Base-by-base conservation (phyloP, 176 grass and related monocot species). In the Carex myosuroides region DNA sequence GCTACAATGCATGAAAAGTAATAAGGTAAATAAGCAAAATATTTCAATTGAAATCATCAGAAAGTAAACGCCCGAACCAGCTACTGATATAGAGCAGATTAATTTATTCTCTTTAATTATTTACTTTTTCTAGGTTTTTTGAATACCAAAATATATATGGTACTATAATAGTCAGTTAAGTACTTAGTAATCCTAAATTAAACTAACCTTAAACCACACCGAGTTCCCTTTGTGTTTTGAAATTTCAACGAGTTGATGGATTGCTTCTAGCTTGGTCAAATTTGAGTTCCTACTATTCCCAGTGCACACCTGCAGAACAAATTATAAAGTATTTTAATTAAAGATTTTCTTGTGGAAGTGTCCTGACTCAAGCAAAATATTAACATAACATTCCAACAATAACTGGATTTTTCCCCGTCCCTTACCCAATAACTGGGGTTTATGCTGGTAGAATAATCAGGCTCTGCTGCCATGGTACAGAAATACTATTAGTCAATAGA, bases 191-290 rank as follows among this genome's bases (percentile, higher is more conserved):
- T 32, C 72, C 72, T 55, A 48, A 48, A 30, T 50, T 76, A 81
- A 89, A 65, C 85, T 52, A 91, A 98, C 96, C 92, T 95, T 95
- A 60, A 66, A 85, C 85, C 67, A 84, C 10, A 44, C 63, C 16
- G 68, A 80, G 13, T 52, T 79, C 22, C 37, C 80, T 53, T 86
- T 90, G 17, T 13, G 77, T 22, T 84, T 54, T 46, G 55, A 84
- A 87, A 83, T 65, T 89, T 93, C 70, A 64, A 87, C 71, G 16
- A 88, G 65, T 72, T 87, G 68, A 82, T 67, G 83, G 57, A 84
- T 55, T 87, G 24, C 56, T 2, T 77, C 84, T 85, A 85, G 84
- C 75, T 90, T 90, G 66, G 77, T 65, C 58, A 42, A 75, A 89
- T 63, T 83, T 5, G 52, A 80, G 64, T 56, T 86, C 18, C 39